phyloP scores from a whole-genome alignment of 345 rosid species.

The Gossypium bickii region DNA sequence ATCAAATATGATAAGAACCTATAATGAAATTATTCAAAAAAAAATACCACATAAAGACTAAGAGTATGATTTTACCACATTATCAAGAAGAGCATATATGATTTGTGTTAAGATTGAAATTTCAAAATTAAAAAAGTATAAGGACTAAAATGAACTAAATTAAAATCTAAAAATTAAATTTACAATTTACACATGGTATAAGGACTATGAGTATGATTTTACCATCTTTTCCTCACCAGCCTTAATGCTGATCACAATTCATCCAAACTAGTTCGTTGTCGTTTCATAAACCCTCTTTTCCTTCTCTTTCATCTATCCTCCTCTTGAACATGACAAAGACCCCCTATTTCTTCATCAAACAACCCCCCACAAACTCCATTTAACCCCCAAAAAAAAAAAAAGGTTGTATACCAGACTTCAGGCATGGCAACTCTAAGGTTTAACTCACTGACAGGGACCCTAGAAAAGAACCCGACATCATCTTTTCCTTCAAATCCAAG shows the following conservation, averaged over 20 bases:
- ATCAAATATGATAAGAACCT: fast-evolving
- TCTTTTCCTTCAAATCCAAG: neutral
- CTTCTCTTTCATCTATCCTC: neutral
- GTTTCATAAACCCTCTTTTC: neutral
- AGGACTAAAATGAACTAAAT: no score
- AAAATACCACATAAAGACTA: no score
- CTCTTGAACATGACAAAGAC: neutral
- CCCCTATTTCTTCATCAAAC: neutral
- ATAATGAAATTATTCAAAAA: no score
- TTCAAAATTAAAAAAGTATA: no score
- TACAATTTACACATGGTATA: no score
- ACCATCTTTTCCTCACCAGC: neutral
- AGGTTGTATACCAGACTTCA: neutral
- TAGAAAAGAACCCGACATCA: neutral
- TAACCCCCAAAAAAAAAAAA: neutral
- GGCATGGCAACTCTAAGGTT: conserved; percentile 7
- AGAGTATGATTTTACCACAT: no score
- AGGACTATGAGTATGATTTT: no score
- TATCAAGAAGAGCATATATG: no score
- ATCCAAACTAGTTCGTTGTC: neutral
- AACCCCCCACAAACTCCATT: neutral
- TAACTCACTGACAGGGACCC: neutral
- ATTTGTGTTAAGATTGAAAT: no score
- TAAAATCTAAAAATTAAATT: no score
- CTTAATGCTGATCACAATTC: neutral